These are phyloP conservation scores for Picochlorum sp. DNA, from an alignment of 139 green algal genomes.

Conservation along the genomic window DNA sequence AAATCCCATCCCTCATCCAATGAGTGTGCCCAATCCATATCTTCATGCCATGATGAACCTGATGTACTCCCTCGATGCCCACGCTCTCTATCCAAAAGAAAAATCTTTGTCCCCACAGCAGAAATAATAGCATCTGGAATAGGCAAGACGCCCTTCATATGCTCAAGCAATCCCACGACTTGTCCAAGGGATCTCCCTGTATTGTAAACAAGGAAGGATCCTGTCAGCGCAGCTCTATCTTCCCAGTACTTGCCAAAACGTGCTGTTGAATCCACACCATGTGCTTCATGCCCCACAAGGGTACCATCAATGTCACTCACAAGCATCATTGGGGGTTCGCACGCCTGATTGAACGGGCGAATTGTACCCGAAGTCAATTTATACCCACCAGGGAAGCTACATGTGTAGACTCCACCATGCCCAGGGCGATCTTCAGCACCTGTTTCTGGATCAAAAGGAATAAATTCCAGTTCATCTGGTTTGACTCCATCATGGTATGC, in stretches of 20 bases:
- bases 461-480: conserved; percentile 35
- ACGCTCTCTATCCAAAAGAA: conserved; percentile 47
- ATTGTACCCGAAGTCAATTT: conserved; percentile 49
- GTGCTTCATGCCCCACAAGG: conserved; percentile 57
- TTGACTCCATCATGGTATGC: background rate
- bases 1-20: conserved; percentile 75
- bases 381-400: conserved; percentile 38
- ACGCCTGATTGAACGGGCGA: conserved; percentile 45
- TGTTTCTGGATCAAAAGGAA: conserved; percentile 18
- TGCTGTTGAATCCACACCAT: conserved; percentile 32
- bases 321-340: conserved; percentile 47
- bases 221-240: conserved; percentile 47
- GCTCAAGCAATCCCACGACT: conserved; percentile 59
- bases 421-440: conserved; percentile 28
- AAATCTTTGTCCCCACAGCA: conserved; percentile 84
- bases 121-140: conserved; percentile 76
- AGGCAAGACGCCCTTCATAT: conserved; percentile 57
- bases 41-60: conserved; percentile 62
- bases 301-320: conserved; percentile 80
- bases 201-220: conserved; percentile 74
- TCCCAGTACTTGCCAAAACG: conserved; percentile 75
- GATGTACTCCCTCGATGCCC: conserved; percentile 35
- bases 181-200: conserved; percentile 70
- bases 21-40: conserved; percentile 52
- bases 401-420: conserved; percentile 28